phyloP scores from a whole-genome alignment of 73 alveolate genomes.

The Paramecium tetraurelia region DNA sequence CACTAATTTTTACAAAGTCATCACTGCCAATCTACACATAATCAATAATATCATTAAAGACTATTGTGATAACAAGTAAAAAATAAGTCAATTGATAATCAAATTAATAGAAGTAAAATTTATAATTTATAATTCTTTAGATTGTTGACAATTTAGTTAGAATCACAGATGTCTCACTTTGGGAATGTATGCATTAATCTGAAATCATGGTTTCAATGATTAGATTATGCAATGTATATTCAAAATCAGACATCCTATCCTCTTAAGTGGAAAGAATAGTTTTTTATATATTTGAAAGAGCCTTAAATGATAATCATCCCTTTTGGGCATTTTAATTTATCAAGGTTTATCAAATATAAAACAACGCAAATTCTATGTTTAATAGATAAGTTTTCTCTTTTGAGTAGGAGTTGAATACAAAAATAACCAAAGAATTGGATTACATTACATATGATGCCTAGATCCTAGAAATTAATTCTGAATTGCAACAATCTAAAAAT shows the following conservation, averaged over 20 bases:
- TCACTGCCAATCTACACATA: background rate
- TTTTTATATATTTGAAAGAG: conserved; percentile 17
- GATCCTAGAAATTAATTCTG: background rate
- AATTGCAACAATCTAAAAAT: background rate
- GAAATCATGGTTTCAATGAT: background rate
- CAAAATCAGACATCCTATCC: background rate
- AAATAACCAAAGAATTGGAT: background rate
- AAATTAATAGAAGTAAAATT: background rate
- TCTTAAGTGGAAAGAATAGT: background rate
- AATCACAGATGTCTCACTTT: background rate
- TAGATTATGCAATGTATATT: background rate
- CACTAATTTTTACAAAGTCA: background rate
- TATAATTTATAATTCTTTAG: background rate
- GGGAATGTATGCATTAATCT: background rate
- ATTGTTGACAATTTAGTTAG: conserved; percentile 12
- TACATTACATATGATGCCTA: background rate
- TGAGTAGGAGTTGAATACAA: background rate
- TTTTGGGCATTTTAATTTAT: conserved; percentile 45
- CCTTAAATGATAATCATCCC: conserved; percentile 28
- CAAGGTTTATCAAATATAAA: background rate
- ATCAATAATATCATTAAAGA: background rate
- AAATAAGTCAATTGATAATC: background rate
- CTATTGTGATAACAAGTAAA: background rate
- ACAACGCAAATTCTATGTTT: background rate
- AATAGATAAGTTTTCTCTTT: background rate